Evolutionary conservation across 495 filamentous ascomycete genomes (phyloP).

Genomic region (Hypoxylon trugodes): DNA sequence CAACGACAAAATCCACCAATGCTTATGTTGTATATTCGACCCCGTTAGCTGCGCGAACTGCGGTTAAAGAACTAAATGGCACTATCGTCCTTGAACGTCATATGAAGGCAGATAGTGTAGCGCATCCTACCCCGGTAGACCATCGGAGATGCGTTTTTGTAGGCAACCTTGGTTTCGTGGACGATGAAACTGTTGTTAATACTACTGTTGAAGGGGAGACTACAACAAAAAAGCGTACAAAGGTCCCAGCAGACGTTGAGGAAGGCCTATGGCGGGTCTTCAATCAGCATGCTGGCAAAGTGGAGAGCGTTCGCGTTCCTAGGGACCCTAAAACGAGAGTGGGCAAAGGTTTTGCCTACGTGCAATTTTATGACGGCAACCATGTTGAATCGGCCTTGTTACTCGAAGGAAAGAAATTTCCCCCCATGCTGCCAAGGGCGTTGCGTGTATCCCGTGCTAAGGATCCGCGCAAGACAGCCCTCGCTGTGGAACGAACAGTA

Average conservation of each 20-base stretch:
- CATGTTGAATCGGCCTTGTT: slow-evolving; percentile 87
- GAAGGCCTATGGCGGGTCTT: slow-evolving; percentile 96
- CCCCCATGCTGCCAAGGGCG: slow-evolving; percentile 86
- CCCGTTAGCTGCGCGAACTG: slow-evolving; percentile 74
- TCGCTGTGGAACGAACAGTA: slow-evolving; percentile 51
- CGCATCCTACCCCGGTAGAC: slow-evolving; percentile 84
- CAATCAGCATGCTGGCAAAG: slow-evolving; percentile 71
- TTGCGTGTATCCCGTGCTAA: slow-evolving; percentile 88
- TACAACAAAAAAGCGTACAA: slow-evolving; percentile 70
- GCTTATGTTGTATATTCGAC: slow-evolving; percentile 91
- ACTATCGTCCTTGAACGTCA: slow-evolving; percentile 86
- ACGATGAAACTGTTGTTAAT: slow-evolving; percentile 74
- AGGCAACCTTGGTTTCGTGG: slow-evolving; percentile 94
- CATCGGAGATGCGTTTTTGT: slow-evolving; percentile 94
- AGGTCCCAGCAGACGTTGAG: slow-evolving; percentile 85
- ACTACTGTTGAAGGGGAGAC: slow-evolving; percentile 65
- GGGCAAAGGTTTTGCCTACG: slow-evolving; percentile 97
- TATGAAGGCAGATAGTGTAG: slow-evolving; percentile 86
- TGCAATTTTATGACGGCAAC: slow-evolving; percentile 90
- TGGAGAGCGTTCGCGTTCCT: slow-evolving; percentile 94
- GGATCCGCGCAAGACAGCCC: slow-evolving; percentile 73
- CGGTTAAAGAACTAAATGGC: slow-evolving; percentile 81
- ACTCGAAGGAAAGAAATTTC: slow-evolving; percentile 88
- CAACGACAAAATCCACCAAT: slow-evolving; percentile 91
- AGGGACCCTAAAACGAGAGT: slow-evolving; percentile 89